Evolutionary conservation across 2,329 filamentous ascomycete genomes (phyloP).

Genomic region (Orbilia brochopaga): DNA sequence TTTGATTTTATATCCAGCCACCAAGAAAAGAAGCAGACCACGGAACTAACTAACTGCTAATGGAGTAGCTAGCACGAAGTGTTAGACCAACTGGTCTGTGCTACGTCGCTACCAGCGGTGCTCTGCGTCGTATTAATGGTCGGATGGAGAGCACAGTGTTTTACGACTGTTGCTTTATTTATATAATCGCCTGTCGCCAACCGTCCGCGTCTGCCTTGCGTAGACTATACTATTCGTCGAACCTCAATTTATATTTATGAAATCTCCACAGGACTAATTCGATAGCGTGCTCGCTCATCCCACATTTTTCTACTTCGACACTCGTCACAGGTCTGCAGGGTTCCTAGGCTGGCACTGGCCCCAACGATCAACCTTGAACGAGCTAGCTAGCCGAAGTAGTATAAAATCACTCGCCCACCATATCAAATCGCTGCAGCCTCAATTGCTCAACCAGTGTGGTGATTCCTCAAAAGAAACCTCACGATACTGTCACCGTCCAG

Average conservation of each 20-base stretch:
- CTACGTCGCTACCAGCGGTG: neutral
- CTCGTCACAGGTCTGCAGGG: neutral
- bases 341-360: neutral
- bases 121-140: neutral
- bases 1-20: slow-evolving; percentile 1
- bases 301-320: neutral
- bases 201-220: neutral
- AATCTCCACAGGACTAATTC: too few species aligned
- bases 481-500: too few species aligned
- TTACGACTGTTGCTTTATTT: neutral
- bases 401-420: neutral
- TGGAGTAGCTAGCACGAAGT: neutral
- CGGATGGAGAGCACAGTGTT: neutral
- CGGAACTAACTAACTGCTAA: too few species aligned
- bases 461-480: too few species aligned
- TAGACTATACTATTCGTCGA: too few species aligned
- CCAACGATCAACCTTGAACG: neutral
- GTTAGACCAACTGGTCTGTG: neutral
- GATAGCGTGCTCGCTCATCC: neutral
- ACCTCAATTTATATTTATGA: too few species aligned
- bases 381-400: neutral
- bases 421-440: neutral
- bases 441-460: neutral
- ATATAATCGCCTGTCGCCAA: slow-evolving; percentile 2
- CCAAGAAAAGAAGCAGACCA: too few species aligned